Conservation (phyloP, 129 eudicot species). For the Smallanthus sonchifolius region DNA sequence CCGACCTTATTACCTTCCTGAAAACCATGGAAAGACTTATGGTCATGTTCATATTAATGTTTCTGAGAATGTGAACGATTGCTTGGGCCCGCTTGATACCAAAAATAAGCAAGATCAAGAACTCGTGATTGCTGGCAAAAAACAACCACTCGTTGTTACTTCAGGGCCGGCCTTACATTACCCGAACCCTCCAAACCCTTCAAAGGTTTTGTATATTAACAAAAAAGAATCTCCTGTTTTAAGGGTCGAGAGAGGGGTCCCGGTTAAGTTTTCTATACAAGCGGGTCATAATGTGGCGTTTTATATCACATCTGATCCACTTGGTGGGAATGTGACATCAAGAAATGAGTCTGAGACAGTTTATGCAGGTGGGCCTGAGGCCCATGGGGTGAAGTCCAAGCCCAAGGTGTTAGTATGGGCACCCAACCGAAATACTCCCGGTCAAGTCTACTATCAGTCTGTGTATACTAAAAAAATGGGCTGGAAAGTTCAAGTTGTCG, state of each 20-base stretch:
- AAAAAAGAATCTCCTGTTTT: conserved; percentile 86
- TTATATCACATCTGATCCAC: conserved; percentile 81
- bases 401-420: conserved; percentile 73
- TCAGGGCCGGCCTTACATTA: conserved; percentile 67
- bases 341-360: conserved; percentile 66
- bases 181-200: conserved; percentile 95
- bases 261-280: conserved; percentile 77
- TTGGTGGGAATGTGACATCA: conserved; percentile 88
- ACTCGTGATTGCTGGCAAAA: conserved; percentile 60
- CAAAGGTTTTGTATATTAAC: conserved; percentile 80
- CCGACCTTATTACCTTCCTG: conserved; percentile 77
- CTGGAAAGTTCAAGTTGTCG: conserved; percentile 92
- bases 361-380: conserved; percentile 80
- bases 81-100: conserved; percentile 87
- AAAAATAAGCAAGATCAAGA: conserved; percentile 89
- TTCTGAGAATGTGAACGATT: conserved; percentile 66
- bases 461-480: conserved; percentile 76
- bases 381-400: conserved; percentile 75
- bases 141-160: conserved; percentile 66
- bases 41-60: conserved; percentile 67
- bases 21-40: conserved; percentile 71
- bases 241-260: conserved; percentile 91
- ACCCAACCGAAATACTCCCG: conserved; percentile 85
- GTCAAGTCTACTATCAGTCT: conserved; percentile 76
- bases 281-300: conserved; percentile 94